Conservation (phyloP, 2,329 filamentous ascomycete species). For the Camptophora hylomeconis region DNA sequence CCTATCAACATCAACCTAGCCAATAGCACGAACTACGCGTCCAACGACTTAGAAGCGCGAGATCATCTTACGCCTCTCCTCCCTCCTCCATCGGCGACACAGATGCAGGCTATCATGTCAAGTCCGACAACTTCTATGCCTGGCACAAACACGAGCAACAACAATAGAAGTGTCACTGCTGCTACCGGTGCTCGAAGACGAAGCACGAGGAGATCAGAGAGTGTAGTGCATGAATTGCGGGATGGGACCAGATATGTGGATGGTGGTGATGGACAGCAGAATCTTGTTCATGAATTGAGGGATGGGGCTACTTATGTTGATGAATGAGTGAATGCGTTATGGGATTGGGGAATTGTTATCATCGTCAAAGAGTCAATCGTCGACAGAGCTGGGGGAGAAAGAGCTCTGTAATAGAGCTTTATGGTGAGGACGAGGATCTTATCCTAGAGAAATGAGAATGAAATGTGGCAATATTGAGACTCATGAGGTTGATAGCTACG, state of each 20-base stretch:
- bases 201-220: constrained; percentile 1
- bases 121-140: background rate
- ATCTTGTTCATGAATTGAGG: constrained; percentile 13
- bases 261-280: no score
- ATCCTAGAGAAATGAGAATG: no score
- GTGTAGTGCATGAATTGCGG: constrained; percentile 16
- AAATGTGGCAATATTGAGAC: no score
- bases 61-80: background rate
- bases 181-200: background rate
- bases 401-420: no score
- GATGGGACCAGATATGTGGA: constrained; percentile 18
- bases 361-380: no score
- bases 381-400: no score
- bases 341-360: no score
- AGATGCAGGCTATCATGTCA: background rate
- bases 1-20: no score
- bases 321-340: no score
- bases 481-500: no score
- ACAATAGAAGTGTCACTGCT: background rate
- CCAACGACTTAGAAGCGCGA: background rate
- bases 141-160: background rate
- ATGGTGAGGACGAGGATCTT: no score
- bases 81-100: background rate
- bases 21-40: background rate
- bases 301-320: constrained; percentile 14